Evolutionary conservation across 2,329 filamentous ascomycete species (phyloP), one percentile per base, ranked within the genome.

Genomic region (Colletotrichum melonis): DNA sequence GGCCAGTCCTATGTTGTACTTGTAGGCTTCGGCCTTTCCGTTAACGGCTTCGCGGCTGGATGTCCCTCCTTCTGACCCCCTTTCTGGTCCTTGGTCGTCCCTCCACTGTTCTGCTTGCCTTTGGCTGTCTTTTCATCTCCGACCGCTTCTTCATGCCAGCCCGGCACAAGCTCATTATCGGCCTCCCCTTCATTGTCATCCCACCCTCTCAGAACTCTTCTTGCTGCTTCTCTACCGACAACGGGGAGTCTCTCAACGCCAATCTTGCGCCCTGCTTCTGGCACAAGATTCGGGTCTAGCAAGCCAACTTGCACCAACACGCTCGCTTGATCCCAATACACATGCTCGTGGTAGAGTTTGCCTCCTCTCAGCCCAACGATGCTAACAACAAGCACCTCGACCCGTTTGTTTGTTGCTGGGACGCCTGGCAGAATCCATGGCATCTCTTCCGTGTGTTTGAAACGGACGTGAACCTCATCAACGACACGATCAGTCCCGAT

Each of bases 281-380:
- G 82, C 0, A 86, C 63, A 0, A 83, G 16, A 0, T 80, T 80
- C 0, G 82, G 83, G 52, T 86, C 83, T 42, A 93, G 76, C 46
- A 92, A 77, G 0, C 90, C 92, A 6, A 89, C 78, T 77, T 93
- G 92, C 2, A 86, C 79, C 35, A 92, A 78, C 3, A 89, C 89
- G 0, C 89, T 91, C 0, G 86, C 89, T 76, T 92, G 90, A 64
- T 92, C 91, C 90, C 91, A 92, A 42, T 88, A 86, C 14, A 92
- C 90, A 72, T 92, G 90, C 77, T 92, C 91, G 56, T 91, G 89
- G 62, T 88, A 90, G 0, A 92, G 78, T 8, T 89, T 85, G 58
- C 91, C 89, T 0, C 89, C 91, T 2, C 88, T 85, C 57, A 92
- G 82, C 22, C 88, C 88, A 0, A 92, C 89, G 2, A 92, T 84